Percentiles rank a stretch among this genome's conserved stretches.
Conservation (phyloP, 2,329 filamentous ascomycete genomes). For the Exophiala calicioides region DNA sequence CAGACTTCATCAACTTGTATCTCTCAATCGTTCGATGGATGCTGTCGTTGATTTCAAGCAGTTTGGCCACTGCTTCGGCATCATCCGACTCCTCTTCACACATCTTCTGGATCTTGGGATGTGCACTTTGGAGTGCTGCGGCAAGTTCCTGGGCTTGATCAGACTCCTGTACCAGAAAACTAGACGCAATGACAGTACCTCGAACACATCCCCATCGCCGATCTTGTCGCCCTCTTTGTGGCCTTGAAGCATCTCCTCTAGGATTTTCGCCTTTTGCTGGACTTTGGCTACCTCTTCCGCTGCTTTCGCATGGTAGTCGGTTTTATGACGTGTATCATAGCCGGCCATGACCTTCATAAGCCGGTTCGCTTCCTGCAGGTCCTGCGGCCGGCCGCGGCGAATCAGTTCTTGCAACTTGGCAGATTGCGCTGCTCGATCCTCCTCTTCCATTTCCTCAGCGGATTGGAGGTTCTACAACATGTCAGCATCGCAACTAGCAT, state of each 20-base stretch:
- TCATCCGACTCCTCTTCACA: slow-evolving; percentile 98
- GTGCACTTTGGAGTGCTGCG: slow-evolving; percentile 82
- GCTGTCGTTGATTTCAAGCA: slow-evolving; percentile 97
- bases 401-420: slow-evolving; percentile 98
- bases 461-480: slow-evolving; percentile 79
- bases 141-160: slow-evolving; percentile 69
- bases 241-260: slow-evolving; percentile 89
- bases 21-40: slow-evolving; percentile 95
- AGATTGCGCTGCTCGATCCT: slow-evolving; percentile 90
- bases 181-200: slow-evolving; percentile 49
- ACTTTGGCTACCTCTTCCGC: slow-evolving; percentile 93
- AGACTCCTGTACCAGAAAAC: slow-evolving; percentile 11
- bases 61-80: slow-evolving; percentile 88
- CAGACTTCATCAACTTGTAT: slow-evolving; percentile 95
- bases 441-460: slow-evolving; percentile 97
- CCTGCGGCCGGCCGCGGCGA: slow-evolving; percentile 83
- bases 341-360: slow-evolving; percentile 99
- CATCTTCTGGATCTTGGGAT: slow-evolving; percentile 99
- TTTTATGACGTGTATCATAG: slow-evolving; percentile 92
- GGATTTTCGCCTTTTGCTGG: slow-evolving; percentile 86
- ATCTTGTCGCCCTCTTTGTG: slow-evolving; percentile 81
- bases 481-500: slow-evolving; percentile 33
- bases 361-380: slow-evolving; percentile 93
- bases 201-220: slow-evolving; percentile 67
- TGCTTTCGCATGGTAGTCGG: slow-evolving; percentile 95